Base-by-base conservation (phyloP, 768 basidiomycete species). In the Cantharellus anzutake region DNA sequence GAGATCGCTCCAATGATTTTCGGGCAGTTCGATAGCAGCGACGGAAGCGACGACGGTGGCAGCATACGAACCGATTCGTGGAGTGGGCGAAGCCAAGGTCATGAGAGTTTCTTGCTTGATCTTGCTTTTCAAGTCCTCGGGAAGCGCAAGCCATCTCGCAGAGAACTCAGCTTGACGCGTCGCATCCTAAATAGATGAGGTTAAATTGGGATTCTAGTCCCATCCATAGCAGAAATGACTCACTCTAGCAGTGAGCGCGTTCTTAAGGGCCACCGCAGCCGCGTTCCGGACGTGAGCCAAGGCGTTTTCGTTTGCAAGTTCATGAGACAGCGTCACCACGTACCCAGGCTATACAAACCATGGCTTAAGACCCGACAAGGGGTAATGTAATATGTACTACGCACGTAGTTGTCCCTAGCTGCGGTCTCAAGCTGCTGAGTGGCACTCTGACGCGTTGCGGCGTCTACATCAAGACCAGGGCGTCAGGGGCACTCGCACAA, bases 261-360 rank as follows among this genome's bases (percentile, higher is more conserved):
- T 99, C 80, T 98, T 99, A 71, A 99, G 75, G 20, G 94, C 93
- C 57, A 99, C 77, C 69, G 90, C 92, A 34, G 96, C 93, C n/a
- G 94, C 92, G 68, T 88, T 94, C 65, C 96, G 78, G 58, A 93
- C 80, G 69, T 90, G 83, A 41, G 82, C 67, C 11, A 78, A 74
- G 3, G 78, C 78, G 51, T 63, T 73, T 69, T 92, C 89, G 65
- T 90, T 84, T 38, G 82, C 80, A 53, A 99, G 79, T 64, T 91
- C 88, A 16, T 79, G 72, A 16, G 87, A 84, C 63, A 99, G 82
- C 78, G 88, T 90, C 68, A 83, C 69, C 81, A 97, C 85, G 75
- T 98, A 99, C 65, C 82, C 83, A 62, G 88, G 86, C 92, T 94
- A 72, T 53, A 72, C 61, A 44, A 57, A 40, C 5, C 38, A 40